Evolutionary conservation across 805 yeast species (phyloP), one percentile per base, ranked within the genome.

Genomic region (Grigorovia yakushimaensis): DNA sequence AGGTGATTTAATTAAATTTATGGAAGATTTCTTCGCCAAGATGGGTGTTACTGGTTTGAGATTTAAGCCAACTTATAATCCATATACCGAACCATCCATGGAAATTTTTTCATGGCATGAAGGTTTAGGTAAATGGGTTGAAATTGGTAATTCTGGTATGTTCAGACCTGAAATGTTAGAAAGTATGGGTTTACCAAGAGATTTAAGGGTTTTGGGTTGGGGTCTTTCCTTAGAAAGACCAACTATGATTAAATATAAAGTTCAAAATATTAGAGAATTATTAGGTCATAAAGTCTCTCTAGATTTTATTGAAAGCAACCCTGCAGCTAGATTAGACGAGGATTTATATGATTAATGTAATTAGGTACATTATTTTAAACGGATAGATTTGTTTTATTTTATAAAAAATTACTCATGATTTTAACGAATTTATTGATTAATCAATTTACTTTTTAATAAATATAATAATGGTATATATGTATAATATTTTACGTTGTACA

Each of bases 131-230:
- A 93, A 88, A 68, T 94, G 98, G 98, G 98, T 93, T 53, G 99
- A 93, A 74, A 91, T 93, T 61, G 99, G 99, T 68, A 93, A 93
- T 76, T 88, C 97, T 18, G 99, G 99, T 68, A 84, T 93, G 96
- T 93, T 93, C 77, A 82, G 99, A 72, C 98, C 99, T 13, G 99
- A 93, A 72, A 93, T 93, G 99, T 76, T 94, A 65, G 96, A 88
- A 72, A 73, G 96, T 41, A 91, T 93, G 98, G 99, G 99, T 35
- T 77, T 93, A 62, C 98, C 98, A 50, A 82, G 82, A 73, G 84
- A 87, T 65, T 69, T 94, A 73, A 78, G 97, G 66, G 98, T 91
- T 11, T 77, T 88, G 55, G 99, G 99, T 52, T 93, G 95, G 88
- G 99, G 99, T 62, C 75, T 93, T 59, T 84, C 95, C 21, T 76